These are phyloP conservation scores for Pholiota microspora DNA, from an alignment of 768 basidiomycete species.

Conservation along the genomic window DNA sequence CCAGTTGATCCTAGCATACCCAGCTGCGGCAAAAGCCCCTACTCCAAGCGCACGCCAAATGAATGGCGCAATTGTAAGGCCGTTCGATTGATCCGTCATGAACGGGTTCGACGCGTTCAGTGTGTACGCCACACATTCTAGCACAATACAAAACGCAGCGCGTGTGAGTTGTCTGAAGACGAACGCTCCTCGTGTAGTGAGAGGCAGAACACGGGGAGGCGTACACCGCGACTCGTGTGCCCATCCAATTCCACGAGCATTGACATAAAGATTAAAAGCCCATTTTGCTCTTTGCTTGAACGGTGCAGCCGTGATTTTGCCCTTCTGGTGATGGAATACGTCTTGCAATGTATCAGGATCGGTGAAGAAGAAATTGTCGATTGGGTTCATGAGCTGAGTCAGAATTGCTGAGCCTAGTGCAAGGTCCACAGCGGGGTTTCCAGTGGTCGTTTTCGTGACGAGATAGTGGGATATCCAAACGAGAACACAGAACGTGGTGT, in stretches of 20 bases:
- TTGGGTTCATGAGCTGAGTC: slow-evolving; percentile 22
- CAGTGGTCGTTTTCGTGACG: slow-evolving; percentile 27
- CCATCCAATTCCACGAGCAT: slow-evolving; percentile 35
- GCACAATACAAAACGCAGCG: slow-evolving; percentile 8
- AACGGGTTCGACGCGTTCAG: slow-evolving; percentile 16
- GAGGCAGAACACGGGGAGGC: slow-evolving; percentile 18
- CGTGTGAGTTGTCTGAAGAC: slow-evolving; percentile 16
- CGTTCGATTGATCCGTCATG: slow-evolving; percentile 5
- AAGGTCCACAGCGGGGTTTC: slow-evolving; percentile 20
- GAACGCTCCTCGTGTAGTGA: slow-evolving; percentile 21
- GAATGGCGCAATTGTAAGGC: slow-evolving; percentile 14
- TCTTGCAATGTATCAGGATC: slow-evolving; percentile 23
- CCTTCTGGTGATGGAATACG: neutral
- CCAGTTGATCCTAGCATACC: slow-evolving; percentile 15
- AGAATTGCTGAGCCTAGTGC: slow-evolving; percentile 23
- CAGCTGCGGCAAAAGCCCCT: slow-evolving; percentile 19
- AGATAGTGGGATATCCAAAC: slow-evolving; percentile 20
- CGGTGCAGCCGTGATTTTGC: slow-evolving; percentile 11
- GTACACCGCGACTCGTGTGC: slow-evolving; percentile 24
- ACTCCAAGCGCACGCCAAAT: slow-evolving; percentile 11
- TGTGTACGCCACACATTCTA: slow-evolving; percentile 6
- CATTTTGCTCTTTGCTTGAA: slow-evolving; percentile 25
- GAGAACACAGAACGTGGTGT: slow-evolving; percentile 16
- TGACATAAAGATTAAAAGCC: slow-evolving; percentile 28
- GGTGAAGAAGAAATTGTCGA: slow-evolving; percentile 28